These are phyloP conservation scores for Hylodesmum podocarpum DNA, from an alignment of 306 rosid species.

Conservation along the genomic window DNA sequence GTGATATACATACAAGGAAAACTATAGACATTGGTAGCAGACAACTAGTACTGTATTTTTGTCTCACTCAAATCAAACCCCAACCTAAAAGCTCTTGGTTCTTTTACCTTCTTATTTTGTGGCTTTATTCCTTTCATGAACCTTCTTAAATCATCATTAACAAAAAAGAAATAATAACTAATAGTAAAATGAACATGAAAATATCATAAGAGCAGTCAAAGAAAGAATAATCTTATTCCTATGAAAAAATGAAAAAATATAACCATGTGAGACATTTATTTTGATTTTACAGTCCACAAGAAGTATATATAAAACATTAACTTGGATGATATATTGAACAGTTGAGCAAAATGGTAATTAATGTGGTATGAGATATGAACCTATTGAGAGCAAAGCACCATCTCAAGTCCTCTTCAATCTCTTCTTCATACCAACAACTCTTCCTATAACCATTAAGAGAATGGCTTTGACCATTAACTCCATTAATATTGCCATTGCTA, in stretches of 20 bases:
- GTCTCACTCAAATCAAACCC: constrained; percentile 37
- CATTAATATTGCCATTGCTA: constrained; percentile 49
- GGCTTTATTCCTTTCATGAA: constrained; percentile 27
- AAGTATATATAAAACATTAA: not conserved
- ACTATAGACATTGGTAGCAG: constrained; percentile 25
- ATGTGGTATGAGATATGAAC: constrained; percentile 34
- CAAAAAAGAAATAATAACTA: constrained; percentile 7
- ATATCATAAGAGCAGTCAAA: not conserved
- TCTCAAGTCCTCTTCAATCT: constrained; percentile 89
- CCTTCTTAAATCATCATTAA: constrained; percentile 28
- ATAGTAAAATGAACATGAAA: constrained; percentile 17
- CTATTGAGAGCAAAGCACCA: constrained; percentile 98
- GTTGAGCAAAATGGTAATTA: not conserved
- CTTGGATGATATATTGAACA: not conserved
- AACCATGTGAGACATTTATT: not conserved
- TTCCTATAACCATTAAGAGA: constrained; percentile 81
- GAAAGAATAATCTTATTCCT: not conserved
- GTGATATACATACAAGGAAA: constrained; percentile 14
- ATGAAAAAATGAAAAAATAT: not conserved
- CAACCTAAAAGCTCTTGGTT: constrained; percentile 12
- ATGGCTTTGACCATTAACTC: constrained; percentile 55
- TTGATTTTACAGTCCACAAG: not conserved
- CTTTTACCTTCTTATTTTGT: constrained; percentile 21
- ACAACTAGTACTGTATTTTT: constrained; percentile 33
- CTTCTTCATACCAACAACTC: constrained; percentile 98